phyloP scores from a whole-genome alignment of 306 rosid species.

The Lagenaria siceraria region DNA sequence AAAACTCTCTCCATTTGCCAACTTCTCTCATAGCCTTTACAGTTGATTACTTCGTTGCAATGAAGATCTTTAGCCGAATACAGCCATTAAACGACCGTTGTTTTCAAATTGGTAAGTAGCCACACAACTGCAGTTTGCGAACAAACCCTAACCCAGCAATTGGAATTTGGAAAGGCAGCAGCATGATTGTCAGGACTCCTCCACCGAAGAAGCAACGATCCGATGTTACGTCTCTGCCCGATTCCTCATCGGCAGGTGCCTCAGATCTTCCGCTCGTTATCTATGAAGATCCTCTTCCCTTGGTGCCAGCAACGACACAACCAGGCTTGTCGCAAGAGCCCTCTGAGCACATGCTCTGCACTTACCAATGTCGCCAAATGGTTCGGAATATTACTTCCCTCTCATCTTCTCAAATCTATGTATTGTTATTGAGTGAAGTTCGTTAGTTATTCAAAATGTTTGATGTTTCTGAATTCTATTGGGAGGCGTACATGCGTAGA shows the following conservation, averaged over 20 bases:
- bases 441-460: neutral
- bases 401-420: neutral
- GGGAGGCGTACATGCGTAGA: neutral
- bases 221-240: constrained; percentile 13
- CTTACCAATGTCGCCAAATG: constrained; percentile 97
- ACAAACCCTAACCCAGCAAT: constrained; percentile 5
- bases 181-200: constrained; percentile 72
- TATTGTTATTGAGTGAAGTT: neutral
- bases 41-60: too few relatives aligned
- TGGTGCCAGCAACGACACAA: constrained; percentile 11
- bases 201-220: constrained; percentile 61
- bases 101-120: neutral
- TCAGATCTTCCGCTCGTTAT: constrained; percentile 44
- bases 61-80: neutral
- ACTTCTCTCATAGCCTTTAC: too few relatives aligned
- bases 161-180: neutral
- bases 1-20: too few relatives aligned
- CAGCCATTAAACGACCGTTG: neutral
- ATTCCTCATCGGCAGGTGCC: constrained; percentile 8
- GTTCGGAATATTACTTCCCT: constrained; percentile 16
- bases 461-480: neutral
- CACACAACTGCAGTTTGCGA: neutral
- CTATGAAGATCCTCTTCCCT: constrained; percentile 48
- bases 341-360: constrained; percentile 49
- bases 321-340: constrained; percentile 11